Conservation (phyloP, 306 rosid species). For the Luffa aegyptiaca region DNA sequence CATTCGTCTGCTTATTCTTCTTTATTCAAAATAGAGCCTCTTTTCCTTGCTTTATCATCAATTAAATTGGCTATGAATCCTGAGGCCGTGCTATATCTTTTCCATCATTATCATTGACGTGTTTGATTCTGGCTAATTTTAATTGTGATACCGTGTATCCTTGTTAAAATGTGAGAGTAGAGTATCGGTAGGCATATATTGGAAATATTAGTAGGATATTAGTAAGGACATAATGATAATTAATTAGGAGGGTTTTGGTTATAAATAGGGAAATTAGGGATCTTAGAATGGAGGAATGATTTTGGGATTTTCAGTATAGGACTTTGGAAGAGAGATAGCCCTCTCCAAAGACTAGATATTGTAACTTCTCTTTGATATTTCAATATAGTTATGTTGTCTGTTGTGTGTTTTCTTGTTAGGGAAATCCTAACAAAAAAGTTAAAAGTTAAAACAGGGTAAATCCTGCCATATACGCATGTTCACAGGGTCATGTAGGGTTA, state of each 20-base stretch:
- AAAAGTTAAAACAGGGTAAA: background rate
- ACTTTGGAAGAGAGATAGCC: no score
- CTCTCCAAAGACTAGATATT: no score
- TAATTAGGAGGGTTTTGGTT: no score
- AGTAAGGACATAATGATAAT: no score
- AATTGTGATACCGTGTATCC: background rate
- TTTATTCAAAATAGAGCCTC: background rate
- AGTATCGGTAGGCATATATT: no score
- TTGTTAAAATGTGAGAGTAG: background rate
- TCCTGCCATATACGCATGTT: background rate
- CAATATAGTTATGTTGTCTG: no score
- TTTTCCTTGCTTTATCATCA: background rate
- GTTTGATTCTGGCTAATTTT: background rate
- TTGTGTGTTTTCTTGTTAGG: no score
- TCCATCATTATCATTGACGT: background rate
- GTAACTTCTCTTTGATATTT: no score
- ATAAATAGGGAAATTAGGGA: no score
- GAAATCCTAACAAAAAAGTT: background rate
- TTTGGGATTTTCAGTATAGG: no score
- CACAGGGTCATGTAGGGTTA: background rate
- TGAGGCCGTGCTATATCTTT: background rate
- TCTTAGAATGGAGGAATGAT: no score
- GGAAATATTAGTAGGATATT: no score
- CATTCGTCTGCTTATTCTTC: background rate
- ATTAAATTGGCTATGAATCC: background rate